phyloP scores from a whole-genome alignment of 2,329 filamentous ascomycete species.

The Didymellaceae sp. region DNA sequence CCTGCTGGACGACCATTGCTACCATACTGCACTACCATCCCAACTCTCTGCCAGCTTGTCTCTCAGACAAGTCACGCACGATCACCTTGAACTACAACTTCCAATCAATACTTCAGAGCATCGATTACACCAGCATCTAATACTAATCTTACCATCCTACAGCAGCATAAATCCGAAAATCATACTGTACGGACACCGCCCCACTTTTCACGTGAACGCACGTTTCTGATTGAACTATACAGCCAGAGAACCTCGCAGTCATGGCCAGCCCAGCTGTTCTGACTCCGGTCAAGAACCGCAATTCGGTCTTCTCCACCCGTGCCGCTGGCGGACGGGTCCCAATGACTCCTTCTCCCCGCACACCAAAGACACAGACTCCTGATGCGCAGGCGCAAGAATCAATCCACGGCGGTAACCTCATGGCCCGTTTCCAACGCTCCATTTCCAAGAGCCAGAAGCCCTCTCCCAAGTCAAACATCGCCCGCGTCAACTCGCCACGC shows the following conservation, averaged over 20 bases:
- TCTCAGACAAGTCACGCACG: slow-evolving; percentile 24
- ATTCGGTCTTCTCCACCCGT: slow-evolving; percentile 87
- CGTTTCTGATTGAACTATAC: slow-evolving; percentile 27
- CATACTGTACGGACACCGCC: slow-evolving; percentile 35
- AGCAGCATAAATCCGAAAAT: slow-evolving; percentile 31
- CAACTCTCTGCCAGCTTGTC: slow-evolving; percentile 23
- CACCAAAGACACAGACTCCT: slow-evolving; percentile 56
- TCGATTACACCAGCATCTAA: slow-evolving; percentile 49
- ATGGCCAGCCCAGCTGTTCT: slow-evolving; percentile 88
- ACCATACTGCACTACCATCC: slow-evolving; percentile 27
- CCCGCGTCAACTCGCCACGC: slow-evolving; percentile 76
- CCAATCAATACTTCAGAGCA: slow-evolving; percentile 49
- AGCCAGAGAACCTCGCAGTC: slow-evolving; percentile 43
- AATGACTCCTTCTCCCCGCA: slow-evolving; percentile 85
- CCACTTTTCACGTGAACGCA: slow-evolving; percentile 10
- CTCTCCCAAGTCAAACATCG: slow-evolving; percentile 97
- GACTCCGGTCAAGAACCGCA: slow-evolving; percentile 93
- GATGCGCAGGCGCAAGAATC: slow-evolving; percentile 68
- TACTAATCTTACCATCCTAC: slow-evolving; percentile 46
- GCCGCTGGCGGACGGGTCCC: slow-evolving; percentile 95
- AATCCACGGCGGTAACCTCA: slow-evolving; percentile 74
- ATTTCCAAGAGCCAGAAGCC: slow-evolving; percentile 72
- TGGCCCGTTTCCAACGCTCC: slow-evolving; percentile 77
- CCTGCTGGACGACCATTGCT: slow-evolving; percentile 32
- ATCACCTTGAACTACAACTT: slow-evolving; percentile 24